A percentile compares a stretch with the other conserved stretches of the same genome.
Conservation (phyloP, 352 stramenopile species). For the Plasmopara halstedii region DNA sequence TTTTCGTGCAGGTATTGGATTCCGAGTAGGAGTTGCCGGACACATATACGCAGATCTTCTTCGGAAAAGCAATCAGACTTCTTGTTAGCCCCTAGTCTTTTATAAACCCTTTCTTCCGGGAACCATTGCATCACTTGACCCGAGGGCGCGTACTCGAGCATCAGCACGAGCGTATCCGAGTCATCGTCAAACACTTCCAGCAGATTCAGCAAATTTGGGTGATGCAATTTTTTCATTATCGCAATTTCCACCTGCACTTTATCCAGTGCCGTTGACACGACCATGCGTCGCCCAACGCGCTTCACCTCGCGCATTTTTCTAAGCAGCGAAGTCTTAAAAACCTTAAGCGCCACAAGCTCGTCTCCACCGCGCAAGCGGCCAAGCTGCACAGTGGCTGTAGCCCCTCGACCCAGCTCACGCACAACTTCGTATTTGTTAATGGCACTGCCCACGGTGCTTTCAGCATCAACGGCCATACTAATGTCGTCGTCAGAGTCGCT, state of each 20-base stretch:
- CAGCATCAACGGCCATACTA: conserved; percentile 1
- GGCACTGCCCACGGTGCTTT: conserved; percentile 12
- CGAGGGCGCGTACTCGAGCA: conserved; percentile 77
- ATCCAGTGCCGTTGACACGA: conserved; percentile 79
- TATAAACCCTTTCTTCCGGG: conserved; percentile 45
- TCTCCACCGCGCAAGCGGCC: conserved; percentile 47
- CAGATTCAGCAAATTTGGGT: conserved; percentile 70
- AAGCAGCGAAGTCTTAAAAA: conserved; percentile 81
- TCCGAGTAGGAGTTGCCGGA: conserved; percentile 66
- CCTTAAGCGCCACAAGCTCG: conserved; percentile 70
- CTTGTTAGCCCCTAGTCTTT: conserved; percentile 15
- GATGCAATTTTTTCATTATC: conserved; percentile 86
- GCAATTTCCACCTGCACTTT: conserved; percentile 85
- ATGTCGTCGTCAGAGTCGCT: conserved; percentile 27
- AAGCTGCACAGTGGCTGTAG: conserved; percentile 75
- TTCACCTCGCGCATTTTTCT: conserved; percentile 84
- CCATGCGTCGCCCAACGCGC: conserved; percentile 69
- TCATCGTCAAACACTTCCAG: conserved; percentile 82
- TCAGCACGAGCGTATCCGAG: conserved; percentile 72
- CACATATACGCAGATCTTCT: conserved; percentile 45
- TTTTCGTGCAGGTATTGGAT: conserved; percentile 83
- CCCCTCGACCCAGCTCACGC: conserved; percentile 67
- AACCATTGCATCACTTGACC: conserved; percentile 86
- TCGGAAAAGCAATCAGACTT: conserved; percentile 35
- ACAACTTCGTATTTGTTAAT: conserved; percentile 81